A percentile compares a stretch with the other conserved stretches of the same genome.
phyloP scores from a whole-genome alignment of 257 asterid species.

The Verbascum thapsus region DNA sequence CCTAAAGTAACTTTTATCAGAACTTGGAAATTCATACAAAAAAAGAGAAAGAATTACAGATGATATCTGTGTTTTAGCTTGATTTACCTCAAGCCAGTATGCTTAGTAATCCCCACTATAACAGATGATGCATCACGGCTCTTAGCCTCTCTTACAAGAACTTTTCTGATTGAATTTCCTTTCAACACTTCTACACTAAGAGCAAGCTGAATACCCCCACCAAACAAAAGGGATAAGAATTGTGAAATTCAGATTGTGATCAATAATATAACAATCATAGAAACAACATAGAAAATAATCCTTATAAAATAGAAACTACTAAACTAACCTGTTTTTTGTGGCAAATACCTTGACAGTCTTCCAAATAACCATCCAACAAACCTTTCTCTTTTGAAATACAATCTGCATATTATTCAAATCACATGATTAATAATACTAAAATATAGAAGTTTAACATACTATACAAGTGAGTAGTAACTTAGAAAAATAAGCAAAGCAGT shows the following conservation, averaged over 20 bases:
- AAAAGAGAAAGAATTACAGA: not conserved
- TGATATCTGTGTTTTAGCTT: not conserved
- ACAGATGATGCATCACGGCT: conserved; percentile 60
- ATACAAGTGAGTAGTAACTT: conserved; percentile 10
- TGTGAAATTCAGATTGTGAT: conserved; percentile 30
- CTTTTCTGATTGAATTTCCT: conserved; percentile 78
- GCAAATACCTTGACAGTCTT: conserved; percentile 71
- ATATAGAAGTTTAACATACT: no score
- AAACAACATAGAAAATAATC: not conserved
- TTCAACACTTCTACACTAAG: conserved; percentile 53
- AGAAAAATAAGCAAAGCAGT: not conserved
- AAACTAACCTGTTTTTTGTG: conserved; percentile 67
- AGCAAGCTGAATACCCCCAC: no score
- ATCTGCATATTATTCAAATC: conserved; percentile 47
- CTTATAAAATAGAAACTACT: not conserved
- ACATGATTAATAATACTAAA: no score
- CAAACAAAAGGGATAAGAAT: no score
- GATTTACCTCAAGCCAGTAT: conserved; percentile 60
- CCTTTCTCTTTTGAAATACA: conserved; percentile 48
- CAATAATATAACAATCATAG: not conserved
- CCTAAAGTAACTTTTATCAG: conserved; percentile 43
- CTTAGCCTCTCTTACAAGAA: conserved; percentile 73
- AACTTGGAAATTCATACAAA: no score
- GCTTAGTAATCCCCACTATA: conserved; percentile 71
- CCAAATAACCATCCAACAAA: conserved; percentile 65